These are phyloP conservation scores for Trichoderma hamatum DNA, from an alignment of 2,329 filamentous ascomycete genomes.

Conservation along the genomic window DNA sequence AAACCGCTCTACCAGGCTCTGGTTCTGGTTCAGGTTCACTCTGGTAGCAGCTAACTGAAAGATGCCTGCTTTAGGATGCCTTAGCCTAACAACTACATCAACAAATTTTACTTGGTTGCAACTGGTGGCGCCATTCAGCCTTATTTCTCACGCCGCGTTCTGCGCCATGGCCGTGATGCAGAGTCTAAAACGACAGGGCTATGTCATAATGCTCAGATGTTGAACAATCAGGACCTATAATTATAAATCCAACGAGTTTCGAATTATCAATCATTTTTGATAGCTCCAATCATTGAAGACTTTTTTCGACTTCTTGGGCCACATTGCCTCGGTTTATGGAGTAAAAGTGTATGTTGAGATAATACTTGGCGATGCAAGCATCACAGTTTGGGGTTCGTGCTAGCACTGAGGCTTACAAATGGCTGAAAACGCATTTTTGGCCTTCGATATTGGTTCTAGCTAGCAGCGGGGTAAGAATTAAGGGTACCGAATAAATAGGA, in stretches of 20 bases:
- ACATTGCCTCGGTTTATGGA: neutral
- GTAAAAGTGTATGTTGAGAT: neutral
- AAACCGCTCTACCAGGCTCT: neutral
- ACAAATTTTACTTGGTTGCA: neutral
- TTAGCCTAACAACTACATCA: neutral
- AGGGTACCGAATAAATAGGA: neutral
- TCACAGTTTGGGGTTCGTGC: neutral
- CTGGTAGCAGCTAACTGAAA: neutral
- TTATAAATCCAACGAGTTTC: conserved; percentile 16
- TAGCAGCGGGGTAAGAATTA: neutral
- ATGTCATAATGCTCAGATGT: conserved; percentile 22
- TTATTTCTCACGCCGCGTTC: neutral
- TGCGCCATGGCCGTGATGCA: conserved; percentile 1
- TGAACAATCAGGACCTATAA: neutral
- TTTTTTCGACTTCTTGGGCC: neutral
- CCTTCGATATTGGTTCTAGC: neutral
- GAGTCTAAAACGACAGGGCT: conserved; percentile 25
- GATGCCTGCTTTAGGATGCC: neutral
- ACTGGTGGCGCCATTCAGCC: neutral
- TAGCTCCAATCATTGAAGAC: neutral
- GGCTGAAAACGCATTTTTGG: neutral
- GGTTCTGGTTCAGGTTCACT: neutral
- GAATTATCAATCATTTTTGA: neutral
- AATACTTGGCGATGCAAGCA: neutral
- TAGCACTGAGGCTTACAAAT: conserved; percentile 18